Percentiles rank a stretch among this genome's conserved stretches.
Evolutionary conservation across 1,139 yeast species (phyloP).

Genomic region (Candida glucosophila): DNA sequence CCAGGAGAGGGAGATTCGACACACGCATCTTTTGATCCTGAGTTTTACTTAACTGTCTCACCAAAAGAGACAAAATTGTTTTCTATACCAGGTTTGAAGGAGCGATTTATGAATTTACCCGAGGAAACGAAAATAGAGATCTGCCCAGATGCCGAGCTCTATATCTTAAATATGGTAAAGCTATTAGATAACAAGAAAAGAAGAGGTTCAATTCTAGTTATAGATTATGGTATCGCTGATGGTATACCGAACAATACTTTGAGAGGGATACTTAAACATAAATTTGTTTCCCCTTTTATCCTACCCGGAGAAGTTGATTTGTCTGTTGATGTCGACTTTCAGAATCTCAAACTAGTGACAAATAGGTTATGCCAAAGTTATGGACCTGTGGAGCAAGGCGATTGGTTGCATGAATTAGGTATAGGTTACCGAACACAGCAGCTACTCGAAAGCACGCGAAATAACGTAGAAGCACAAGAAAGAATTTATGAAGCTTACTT

Average conservation of each 20-base stretch:
- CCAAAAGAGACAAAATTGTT: slow-evolving; percentile 61
- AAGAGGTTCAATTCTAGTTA: slow-evolving; percentile 58
- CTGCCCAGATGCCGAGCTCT: slow-evolving; percentile 64
- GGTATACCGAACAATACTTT: slow-evolving; percentile 59
- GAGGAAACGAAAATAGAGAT: slow-evolving; percentile 59
- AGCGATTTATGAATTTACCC: slow-evolving; percentile 47
- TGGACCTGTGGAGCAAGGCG: slow-evolving; percentile 74
- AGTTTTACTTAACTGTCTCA: slow-evolving; percentile 53
- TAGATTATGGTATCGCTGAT: slow-evolving; percentile 71
- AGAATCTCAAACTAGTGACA: slow-evolving; percentile 32
- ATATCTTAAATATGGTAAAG: slow-evolving; percentile 38
- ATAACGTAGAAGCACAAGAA: slow-evolving; percentile 27
- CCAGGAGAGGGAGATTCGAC: slow-evolving; percentile 5
- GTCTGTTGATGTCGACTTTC: slow-evolving; percentile 79
- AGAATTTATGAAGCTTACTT: slow-evolving; percentile 49
- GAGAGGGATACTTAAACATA: slow-evolving; percentile 68
- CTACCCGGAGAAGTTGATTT: slow-evolving; percentile 76
- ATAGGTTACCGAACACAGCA: slow-evolving; percentile 64
- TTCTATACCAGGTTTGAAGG: slow-evolving; percentile 42
- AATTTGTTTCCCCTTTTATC: slow-evolving; percentile 67
- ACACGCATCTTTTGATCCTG: slow-evolving; percentile 30
- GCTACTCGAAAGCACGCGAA: slow-evolving; percentile 25
- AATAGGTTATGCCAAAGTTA: slow-evolving; percentile 16
- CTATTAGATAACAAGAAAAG: slow-evolving; percentile 22
- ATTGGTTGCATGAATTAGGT: slow-evolving; percentile 72